Evolutionary conservation across 2,329 filamentous ascomycete genomes (phyloP).

Genomic region (Diaporthe amygdali): DNA sequence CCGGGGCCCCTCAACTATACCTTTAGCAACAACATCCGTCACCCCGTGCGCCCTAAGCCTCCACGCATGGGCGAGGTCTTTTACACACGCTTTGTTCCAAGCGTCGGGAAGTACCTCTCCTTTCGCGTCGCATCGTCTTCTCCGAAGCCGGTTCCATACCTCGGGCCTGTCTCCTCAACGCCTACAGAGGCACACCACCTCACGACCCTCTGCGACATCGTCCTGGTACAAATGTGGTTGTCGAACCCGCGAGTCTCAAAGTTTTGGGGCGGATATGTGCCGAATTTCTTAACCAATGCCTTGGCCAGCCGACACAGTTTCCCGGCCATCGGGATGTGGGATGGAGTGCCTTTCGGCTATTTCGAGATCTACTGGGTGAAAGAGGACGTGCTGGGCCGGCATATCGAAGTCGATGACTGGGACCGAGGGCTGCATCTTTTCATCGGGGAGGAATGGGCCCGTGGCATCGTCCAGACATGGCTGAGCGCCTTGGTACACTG

Average conservation of each 20-base stretch:
- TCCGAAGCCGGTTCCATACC: constrained; percentile 65
- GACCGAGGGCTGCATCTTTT: constrained; percentile 89
- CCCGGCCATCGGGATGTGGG: constrained; percentile 91
- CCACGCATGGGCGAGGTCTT: constrained; percentile 90
- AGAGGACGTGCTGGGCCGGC: constrained; percentile 78
- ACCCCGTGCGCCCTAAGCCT: constrained; percentile 87
- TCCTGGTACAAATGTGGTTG: constrained; percentile 85
- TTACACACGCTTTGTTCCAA: constrained; percentile 86
- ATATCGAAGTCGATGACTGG: constrained; percentile 76
- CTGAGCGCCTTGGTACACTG: constrained; percentile 86
- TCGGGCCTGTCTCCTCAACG: constrained; percentile 58
- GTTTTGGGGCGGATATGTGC: constrained; percentile 79
- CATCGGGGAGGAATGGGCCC: constrained; percentile 89
- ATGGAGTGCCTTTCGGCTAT: constrained; percentile 93
- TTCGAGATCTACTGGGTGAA: constrained; percentile 99
- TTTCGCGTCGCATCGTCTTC: constrained; percentile 84
- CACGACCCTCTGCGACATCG: constrained; percentile 53
- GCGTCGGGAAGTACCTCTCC: constrained; percentile 81
- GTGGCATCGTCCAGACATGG: constrained; percentile 84
- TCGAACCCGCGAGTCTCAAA: constrained; percentile 79
- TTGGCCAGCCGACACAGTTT: constrained; percentile 78
- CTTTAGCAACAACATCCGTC: constrained; percentile 78
- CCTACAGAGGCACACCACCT: constrained; percentile 44
- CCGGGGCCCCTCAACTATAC: constrained; percentile 82
- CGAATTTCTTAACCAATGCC: constrained; percentile 69